phyloP scores from a whole-genome alignment of 257 asterid genomes.

The Handroanthus guayacan region DNA sequence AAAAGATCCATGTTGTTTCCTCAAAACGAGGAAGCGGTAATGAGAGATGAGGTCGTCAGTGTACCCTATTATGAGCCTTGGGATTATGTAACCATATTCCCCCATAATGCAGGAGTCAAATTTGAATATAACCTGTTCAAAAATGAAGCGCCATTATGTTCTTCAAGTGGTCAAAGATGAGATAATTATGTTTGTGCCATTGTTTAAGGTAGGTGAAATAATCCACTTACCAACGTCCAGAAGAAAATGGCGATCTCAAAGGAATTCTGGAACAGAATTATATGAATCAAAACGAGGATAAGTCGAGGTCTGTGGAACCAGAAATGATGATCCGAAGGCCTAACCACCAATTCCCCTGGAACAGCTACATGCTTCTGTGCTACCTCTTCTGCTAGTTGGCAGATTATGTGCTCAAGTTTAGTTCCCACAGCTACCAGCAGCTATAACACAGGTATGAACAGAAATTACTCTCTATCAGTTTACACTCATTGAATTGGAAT shows the following conservation, averaged over 20 bases:
- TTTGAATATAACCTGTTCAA: constrained; percentile 52
- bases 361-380: constrained; percentile 64
- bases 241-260: constrained; percentile 72
- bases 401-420: constrained; percentile 77
- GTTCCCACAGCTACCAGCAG: constrained; percentile 70
- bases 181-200: neutral
- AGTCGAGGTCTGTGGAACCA: constrained; percentile 65
- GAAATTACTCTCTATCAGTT: too few species aligned
- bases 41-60: too few species aligned
- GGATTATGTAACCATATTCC: constrained; percentile 50
- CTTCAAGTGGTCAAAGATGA: neutral
- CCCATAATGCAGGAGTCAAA: constrained; percentile 89
- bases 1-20: too few species aligned
- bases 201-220: neutral
- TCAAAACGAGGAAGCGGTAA: too few species aligned
- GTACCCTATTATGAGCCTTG: constrained; percentile 76
- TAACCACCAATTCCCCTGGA: constrained; percentile 57
- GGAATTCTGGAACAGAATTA: constrained; percentile 69
- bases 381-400: constrained; percentile 53
- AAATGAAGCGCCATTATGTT: neutral
- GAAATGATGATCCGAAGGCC: constrained; percentile 69
- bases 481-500: neutral
- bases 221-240: constrained; percentile 56
- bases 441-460: constrained; percentile 38
- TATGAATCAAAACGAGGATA: constrained; percentile 54